These are phyloP conservation scores for Ascochyta pisi DNA, from an alignment of 2,329 filamentous ascomycete species.

Conservation along the genomic window DNA sequence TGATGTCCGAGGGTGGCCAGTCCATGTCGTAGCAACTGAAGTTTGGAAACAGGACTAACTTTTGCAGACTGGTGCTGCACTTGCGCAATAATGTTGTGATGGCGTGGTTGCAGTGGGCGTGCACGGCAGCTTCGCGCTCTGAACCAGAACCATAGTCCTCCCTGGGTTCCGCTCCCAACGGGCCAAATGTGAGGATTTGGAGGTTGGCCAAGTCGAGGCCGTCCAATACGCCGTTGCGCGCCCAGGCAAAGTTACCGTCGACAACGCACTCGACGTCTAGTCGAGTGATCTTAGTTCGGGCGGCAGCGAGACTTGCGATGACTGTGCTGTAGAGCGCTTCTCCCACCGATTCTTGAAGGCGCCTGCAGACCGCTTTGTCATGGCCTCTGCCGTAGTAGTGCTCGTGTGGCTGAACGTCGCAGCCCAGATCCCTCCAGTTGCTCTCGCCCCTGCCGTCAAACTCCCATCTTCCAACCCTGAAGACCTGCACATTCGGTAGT, in stretches of 20 bases:
- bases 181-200: neutral
- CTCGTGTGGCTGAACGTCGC: neutral
- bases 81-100: neutral
- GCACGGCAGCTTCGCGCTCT: no score
- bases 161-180: no score
- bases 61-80: neutral
- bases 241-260: neutral
- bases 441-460: neutral
- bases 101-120: neutral
- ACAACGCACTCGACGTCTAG: neutral
- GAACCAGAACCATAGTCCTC: no score
- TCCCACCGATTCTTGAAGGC: neutral
- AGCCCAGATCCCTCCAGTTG: no score
- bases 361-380: neutral
- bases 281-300: neutral
- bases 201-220: neutral
- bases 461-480: neutral
- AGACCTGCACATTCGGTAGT: neutral
- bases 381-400: neutral
- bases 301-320: neutral
- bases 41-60: neutral
- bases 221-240: neutral
- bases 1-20: neutral
- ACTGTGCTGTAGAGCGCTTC: neutral
- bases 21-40: neutral